Evolutionary conservation across 768 basidiomycete genomes (phyloP), one percentile per base, ranked within the genome.

Genomic region (Clathrus columnatus): DNA sequence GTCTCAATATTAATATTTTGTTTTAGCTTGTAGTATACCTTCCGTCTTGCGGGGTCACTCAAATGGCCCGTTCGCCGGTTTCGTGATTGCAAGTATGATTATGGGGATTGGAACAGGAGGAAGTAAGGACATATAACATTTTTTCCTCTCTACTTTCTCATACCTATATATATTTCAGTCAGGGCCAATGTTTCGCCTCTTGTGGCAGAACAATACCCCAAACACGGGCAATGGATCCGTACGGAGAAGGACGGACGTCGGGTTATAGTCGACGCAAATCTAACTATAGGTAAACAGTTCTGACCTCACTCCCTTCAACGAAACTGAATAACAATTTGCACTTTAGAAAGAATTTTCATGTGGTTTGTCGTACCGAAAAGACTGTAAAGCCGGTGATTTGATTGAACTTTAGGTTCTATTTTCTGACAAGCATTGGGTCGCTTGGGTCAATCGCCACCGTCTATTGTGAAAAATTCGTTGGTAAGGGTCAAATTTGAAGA

Each of bases 61-160:
- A 2, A 46, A 47, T 54, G 53, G 44, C 28, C 42, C 53, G n/a
- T 54, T 54, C 14, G 53, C 27, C 21, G 53, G 53, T 1, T 54
- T 54, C 29, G 46, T 54, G 53, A 43, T 54, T 10, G 44, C 53
- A 17, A 16, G 44, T n/a, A 21, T 54, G 24, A 54, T 54, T 16
- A 54, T 54, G 11, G 53, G 53, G 4, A 54, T 46, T 17, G 53
- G 53, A 47, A 54, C 53, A 28, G 53, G 53, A 26, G 53, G 53
- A 17, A 54, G 53, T 54, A 30, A 54, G 53, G 7, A 47, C 2
- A 20, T 21, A 10, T 10, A 7, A 23, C 7, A 11, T 3, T 47
- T 14, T n/a, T n/a, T n/a, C n/a, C n/a, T n/a, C n/a, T n/a, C n/a
- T n/a, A n/a, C n/a, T n/a, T n/a, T n/a, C n/a, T n/a, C n/a, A n/a